phyloP scores from a whole-genome alignment of 2,329 filamentous ascomycete genomes.

The Fusarium xyrophilum region DNA sequence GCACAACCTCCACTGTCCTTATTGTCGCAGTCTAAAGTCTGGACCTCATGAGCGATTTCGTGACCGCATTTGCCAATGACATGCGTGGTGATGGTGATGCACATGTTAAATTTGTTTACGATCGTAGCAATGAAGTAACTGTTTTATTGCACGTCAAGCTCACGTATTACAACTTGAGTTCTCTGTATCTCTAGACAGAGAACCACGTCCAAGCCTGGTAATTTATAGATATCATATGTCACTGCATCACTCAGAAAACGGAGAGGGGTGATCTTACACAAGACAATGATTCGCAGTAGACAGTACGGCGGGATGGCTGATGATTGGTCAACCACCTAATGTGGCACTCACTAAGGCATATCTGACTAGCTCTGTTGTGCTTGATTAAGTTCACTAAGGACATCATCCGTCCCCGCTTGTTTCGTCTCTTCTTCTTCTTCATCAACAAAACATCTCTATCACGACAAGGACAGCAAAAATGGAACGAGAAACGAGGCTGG shows the following conservation, averaged over 20 bases:
- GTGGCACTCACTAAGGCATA: fast-evolving
- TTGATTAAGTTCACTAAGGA: neutral
- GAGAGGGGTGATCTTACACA: neutral
- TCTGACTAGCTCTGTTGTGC: neutral
- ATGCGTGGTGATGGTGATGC: neutral
- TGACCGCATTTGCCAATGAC: neutral
- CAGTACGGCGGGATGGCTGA: fast-evolving
- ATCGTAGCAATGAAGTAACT: fast-evolving
- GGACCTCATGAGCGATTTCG: neutral
- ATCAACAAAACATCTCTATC: neutral
- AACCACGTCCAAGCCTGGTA: fast-evolving
- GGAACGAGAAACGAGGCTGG: neutral
- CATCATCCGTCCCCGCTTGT: neutral
- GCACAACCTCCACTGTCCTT: neutral
- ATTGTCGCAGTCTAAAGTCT: neutral
- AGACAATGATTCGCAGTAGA: too few relatives aligned
- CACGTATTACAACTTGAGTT: fast-evolving
- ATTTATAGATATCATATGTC: neutral
- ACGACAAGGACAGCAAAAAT: neutral
- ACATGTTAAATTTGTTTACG: fast-evolving
- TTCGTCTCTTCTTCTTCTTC: neutral
- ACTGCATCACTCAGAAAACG: too few relatives aligned
- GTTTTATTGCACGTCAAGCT: neutral
- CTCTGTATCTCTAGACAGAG: fast-evolving
- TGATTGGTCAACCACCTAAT: neutral